Evolutionary conservation across 257 asterid species (phyloP).

Genomic region (Henckelia pumila): DNA sequence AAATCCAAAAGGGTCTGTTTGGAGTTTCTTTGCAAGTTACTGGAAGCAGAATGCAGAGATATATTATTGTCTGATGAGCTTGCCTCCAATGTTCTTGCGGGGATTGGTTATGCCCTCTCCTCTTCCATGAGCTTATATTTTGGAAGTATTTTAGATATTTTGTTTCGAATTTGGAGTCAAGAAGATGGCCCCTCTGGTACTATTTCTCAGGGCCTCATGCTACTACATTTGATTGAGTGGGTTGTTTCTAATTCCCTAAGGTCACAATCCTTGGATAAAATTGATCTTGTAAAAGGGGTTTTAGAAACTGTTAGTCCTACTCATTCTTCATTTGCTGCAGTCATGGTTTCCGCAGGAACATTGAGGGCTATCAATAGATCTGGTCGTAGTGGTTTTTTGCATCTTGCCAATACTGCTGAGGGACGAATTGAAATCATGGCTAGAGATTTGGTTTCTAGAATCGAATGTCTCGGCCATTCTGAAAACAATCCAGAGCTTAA

Average conservation of each 20-base stretch:
- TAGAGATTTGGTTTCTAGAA: constrained; percentile 36
- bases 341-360: constrained; percentile 86
- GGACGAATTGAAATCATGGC: constrained; percentile 51
- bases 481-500: constrained; percentile 30
- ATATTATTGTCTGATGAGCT: constrained; percentile 49
- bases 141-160: constrained; percentile 44
- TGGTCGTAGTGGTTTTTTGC: constrained; percentile 50
- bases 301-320: constrained; percentile 44
- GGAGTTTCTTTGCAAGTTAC: constrained; percentile 60
- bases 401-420: constrained; percentile 50
- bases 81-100: constrained; percentile 62
- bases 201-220: constrained; percentile 66
- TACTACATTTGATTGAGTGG: constrained; percentile 88
- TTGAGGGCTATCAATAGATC: constrained; percentile 66
- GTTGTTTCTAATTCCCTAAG: constrained; percentile 53
- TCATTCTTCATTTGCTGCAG: constrained; percentile 53
- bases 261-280: constrained; percentile 46
- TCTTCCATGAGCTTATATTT: constrained; percentile 46
- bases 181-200: constrained; percentile 47
- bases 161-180: constrained; percentile 64
- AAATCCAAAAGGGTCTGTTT: constrained; percentile 58
- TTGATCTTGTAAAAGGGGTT: constrained; percentile 44
- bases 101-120: constrained; percentile 78
- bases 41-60: constrained; percentile 47
- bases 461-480: constrained; percentile 26